Conservation (phyloP, 305 asterid species). For the Fraxinus xanthoxyloides region DNA sequence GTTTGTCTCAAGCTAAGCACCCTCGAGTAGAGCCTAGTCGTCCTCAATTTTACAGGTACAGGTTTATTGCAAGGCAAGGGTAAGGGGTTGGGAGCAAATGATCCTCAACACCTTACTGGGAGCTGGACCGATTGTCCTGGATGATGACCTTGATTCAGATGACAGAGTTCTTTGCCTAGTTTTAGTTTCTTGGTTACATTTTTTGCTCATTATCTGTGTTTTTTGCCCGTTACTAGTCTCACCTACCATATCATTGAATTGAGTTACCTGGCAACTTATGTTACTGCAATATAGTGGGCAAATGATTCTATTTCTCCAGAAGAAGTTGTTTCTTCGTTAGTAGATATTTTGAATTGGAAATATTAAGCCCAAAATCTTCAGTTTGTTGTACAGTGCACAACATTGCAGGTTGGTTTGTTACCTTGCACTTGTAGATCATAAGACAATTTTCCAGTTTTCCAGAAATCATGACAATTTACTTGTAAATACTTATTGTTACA, state of each 20-base stretch:
- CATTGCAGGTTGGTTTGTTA: conserved; percentile 68
- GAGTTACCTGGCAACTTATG: not conserved
- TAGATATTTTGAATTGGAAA: not conserved
- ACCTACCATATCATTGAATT: not conserved
- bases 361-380: not conserved
- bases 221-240: not conserved
- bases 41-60: conserved; percentile 31
- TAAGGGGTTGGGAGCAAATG: conserved; percentile 59
- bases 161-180: conserved; percentile 28
- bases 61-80: conserved; percentile 37
- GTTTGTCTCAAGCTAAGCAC: conserved; percentile 23
- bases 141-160: conserved; percentile 38
- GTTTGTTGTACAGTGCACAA: conserved; percentile 64
- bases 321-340: not conserved
- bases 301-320: not conserved
- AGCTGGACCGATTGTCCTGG: conserved; percentile 36
- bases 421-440: not conserved
- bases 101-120: conserved; percentile 40
- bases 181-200: not conserved
- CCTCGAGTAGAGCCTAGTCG: conserved; percentile 36
- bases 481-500: conserved; percentile 43
- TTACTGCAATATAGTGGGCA: not conserved
- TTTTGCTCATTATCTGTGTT: not conserved
- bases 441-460: conserved; percentile 4
- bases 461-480: conserved; percentile 16